A percentile compares a stretch with the other conserved stretches of the same genome.
These are phyloP conservation scores for Phialophora macrospora DNA, from an alignment of 2,329 filamentous ascomycete genomes.

Conservation along the genomic window DNA sequence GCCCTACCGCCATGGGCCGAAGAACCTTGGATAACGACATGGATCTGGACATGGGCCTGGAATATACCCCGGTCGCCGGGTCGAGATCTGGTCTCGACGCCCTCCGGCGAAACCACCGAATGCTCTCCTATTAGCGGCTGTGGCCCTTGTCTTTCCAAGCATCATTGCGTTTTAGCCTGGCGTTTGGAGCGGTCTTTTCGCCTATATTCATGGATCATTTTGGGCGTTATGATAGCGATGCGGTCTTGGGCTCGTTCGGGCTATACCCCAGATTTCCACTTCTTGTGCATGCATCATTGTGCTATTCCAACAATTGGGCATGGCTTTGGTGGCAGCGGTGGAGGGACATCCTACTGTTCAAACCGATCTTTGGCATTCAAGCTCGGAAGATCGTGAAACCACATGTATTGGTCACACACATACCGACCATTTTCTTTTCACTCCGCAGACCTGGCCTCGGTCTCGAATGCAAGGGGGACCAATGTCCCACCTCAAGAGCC, in stretches of 20 bases:
- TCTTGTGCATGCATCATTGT: conserved; percentile 24
- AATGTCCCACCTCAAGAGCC: not conserved
- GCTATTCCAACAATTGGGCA: conserved; percentile 24
- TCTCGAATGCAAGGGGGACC: not conserved
- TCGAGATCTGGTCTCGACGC: conserved; percentile 30
- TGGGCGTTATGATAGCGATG: conserved; percentile 18
- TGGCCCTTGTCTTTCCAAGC: conserved; percentile 22
- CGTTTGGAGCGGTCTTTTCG: conserved; percentile 32
- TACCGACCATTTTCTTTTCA: conserved; percentile 9
- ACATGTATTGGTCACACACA: conserved; percentile 13
- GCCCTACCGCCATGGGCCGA: conserved; percentile 60
- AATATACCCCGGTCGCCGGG: conserved; percentile 37
- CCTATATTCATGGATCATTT: conserved; percentile 16
- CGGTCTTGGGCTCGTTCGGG: conserved; percentile 11
- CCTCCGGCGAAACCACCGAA: conserved; percentile 35
- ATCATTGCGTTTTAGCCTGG: conserved; percentile 35
- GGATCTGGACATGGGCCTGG: conserved; percentile 38
- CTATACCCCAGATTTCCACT: conserved; percentile 16
- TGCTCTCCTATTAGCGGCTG: conserved; percentile 36
- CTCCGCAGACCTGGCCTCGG: not conserved
- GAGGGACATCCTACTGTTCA: conserved; percentile 2
- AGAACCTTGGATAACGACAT: conserved; percentile 37
- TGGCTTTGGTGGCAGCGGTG: conserved; percentile 19
- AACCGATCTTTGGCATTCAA: conserved; percentile 13
- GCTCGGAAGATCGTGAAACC: conserved; percentile 4